Base-by-base conservation (phyloP, 2,329 filamentous ascomycete genomes). In the Ceratocystis colombiana region DNA sequence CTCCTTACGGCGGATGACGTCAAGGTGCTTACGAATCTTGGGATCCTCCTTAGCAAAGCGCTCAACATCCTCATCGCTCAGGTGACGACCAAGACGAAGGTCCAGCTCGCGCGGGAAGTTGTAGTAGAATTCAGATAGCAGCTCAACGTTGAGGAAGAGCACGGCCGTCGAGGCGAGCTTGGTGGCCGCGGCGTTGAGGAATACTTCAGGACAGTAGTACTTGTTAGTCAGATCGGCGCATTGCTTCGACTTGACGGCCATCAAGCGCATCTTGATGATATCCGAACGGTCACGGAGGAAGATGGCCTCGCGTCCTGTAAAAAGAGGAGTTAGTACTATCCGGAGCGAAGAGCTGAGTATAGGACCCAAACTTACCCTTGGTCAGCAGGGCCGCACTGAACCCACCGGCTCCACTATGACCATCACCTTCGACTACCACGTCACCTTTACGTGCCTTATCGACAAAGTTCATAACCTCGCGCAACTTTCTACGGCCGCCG, bases 51-150 rank as follows among this genome's bases (percentile, higher is more conserved):
- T 85, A 2, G 94, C 94, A 71, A 99, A 96, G 30, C 84, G 84
- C 73, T 99, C 93, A 4, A 97, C 84, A 72, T 97, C 87, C 5
- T 86, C 85, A 66, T 88, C 84, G 44, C 84, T 84, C 68, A 96
- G 80, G 71, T 90, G 87, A 30, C 90, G 85, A 59, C 93, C 90
- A 10, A 99, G 86, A 44, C 92, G 85, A 68, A 88, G 79, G 74
- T 99, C 94, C 12, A 99, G 83, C 74, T 96, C 91, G 48, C 94
- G 84, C 0, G 94, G 94, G 76, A 99, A 99, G 73, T 94, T 91
- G 77, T 96, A 96, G 78, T 96, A 96, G 75, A 97, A 99, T 73
- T 99, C 96, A 1, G 89, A 93, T 20, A 99, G 83, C 22, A 99
- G 82, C 77, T 99, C 95, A 10, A 97, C 94, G 72, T 99, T 96